Evolutionary conservation across 495 filamentous ascomycete species (phyloP).

Genomic region (Thermochaetoides thermophila): DNA sequence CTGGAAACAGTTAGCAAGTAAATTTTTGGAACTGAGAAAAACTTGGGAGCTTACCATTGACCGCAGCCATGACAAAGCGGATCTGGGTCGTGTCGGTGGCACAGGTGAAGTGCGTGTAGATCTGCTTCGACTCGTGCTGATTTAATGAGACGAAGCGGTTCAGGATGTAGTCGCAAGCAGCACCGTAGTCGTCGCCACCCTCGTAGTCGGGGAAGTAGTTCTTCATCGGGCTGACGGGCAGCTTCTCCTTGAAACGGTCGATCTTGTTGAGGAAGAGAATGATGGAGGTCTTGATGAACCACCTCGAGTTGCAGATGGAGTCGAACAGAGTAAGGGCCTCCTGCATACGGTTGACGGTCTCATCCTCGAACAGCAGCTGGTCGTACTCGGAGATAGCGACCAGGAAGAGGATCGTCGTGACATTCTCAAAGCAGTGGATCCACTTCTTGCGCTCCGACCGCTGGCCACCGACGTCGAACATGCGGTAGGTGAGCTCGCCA

Average conservation of each 20-base stretch:
- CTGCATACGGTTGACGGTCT: slow-evolving; percentile 96
- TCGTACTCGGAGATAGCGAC: slow-evolving; percentile 99
- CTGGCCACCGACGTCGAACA: slow-evolving; percentile 99
- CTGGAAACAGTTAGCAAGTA: slow-evolving; percentile 34
- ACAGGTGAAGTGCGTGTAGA: slow-evolving; percentile 99
- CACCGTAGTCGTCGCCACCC: slow-evolving; percentile 80
- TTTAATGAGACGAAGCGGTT: slow-evolving; percentile 95
- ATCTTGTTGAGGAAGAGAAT: slow-evolving; percentile 99
- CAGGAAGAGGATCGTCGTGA: slow-evolving; percentile 95
- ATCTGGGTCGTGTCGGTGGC: slow-evolving; percentile 97
- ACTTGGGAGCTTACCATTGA: slow-evolving; percentile 62
- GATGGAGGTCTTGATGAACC: slow-evolving; percentile 99
- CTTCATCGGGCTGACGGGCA: slow-evolving; percentile 98
- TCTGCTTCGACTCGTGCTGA: slow-evolving; percentile 97
- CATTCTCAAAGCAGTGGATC: slow-evolving; percentile 99
- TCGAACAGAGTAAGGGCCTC: slow-evolving; percentile 96
- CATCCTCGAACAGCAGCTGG: slow-evolving; percentile 91
- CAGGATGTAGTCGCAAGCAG: slow-evolving; percentile 92
- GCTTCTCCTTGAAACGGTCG: slow-evolving; percentile 98
- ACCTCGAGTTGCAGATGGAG: slow-evolving; percentile 97
- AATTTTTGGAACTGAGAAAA: background rate
- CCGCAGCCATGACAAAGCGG: slow-evolving; percentile 98
- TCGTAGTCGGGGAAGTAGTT: slow-evolving; percentile 99
- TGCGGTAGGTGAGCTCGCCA: slow-evolving; percentile 91
- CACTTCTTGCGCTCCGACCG: slow-evolving; percentile 99